A percentile compares a stretch with the other conserved stretches of the same genome.
phyloP scores from a whole-genome alignment of 169 alveolate species.

The Plasmodium inui region DNA sequence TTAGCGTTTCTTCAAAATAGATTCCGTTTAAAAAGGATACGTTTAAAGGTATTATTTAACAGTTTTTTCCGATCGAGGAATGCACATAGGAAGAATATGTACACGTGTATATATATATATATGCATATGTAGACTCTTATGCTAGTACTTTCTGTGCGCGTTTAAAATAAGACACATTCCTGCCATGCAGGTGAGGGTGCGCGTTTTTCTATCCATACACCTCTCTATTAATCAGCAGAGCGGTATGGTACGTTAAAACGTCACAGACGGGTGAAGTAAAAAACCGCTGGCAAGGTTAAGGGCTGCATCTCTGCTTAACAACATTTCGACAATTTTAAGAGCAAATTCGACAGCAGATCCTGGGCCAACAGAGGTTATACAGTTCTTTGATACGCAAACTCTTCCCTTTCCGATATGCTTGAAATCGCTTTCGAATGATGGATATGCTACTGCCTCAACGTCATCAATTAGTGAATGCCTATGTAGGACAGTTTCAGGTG shows the following conservation, averaged over 20 bases:
- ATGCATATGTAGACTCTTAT: not conserved
- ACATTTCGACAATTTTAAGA: conserved; percentile 81
- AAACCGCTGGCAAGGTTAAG: conserved; percentile 54
- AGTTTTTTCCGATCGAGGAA: not conserved
- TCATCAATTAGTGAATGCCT: conserved; percentile 84
- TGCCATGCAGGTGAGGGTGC: not conserved
- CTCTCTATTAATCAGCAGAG: not conserved
- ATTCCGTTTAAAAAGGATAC: not conserved
- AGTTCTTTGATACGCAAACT: conserved; percentile 82
- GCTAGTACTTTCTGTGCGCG: not conserved
- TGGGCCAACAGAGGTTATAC: conserved; percentile 86
- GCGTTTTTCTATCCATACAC: not conserved
- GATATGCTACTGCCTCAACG: conserved; percentile 82
- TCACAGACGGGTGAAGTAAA: conserved; percentile 57
- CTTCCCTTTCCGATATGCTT: conserved; percentile 83
- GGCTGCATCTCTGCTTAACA: conserved; percentile 75
- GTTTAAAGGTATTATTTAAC: not conserved
- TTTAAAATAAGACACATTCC: not conserved
- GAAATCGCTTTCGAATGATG: conserved; percentile 82
- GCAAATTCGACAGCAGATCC: conserved; percentile 87
- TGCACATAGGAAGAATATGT: not conserved
- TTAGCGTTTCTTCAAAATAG: not conserved
- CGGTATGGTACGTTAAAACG: conserved; percentile 20
- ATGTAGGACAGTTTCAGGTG: conserved; percentile 83
- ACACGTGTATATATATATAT: not conserved